phyloP scores from a whole-genome alignment of 2,329 filamentous ascomycete species.

The Aspergillus bombycis region DNA sequence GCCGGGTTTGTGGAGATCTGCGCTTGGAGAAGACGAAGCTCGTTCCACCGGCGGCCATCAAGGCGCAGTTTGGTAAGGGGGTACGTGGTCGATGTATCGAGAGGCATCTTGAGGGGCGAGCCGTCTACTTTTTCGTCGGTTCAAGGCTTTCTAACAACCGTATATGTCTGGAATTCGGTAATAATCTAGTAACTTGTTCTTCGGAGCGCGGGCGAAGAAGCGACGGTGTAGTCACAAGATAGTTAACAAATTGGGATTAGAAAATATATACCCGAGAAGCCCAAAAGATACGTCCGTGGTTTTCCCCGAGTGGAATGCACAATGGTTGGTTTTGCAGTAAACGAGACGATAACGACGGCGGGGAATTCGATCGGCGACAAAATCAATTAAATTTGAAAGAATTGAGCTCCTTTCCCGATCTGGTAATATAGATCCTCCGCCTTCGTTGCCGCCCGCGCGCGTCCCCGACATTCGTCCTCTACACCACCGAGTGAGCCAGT shows the following conservation, averaged over 20 bases:
- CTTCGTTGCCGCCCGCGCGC: conserved; percentile 16
- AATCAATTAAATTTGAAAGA: conserved; percentile 12
- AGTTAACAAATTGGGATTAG: neutral
- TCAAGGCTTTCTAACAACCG: neutral
- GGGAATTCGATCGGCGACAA: conserved; percentile 4
- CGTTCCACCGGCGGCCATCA: conserved; percentile 92
- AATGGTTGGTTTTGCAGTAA: neutral
- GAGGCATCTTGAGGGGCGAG: conserved; percentile 67
- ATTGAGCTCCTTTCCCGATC: conserved; percentile 12
- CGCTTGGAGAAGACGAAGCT: conserved; percentile 83
- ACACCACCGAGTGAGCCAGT: neutral
- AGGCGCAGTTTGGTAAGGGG: conserved; percentile 80
- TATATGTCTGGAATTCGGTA: neutral
- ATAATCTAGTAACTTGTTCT: neutral
- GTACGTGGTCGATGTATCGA: conserved; percentile 92
- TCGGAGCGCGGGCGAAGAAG: neutral
- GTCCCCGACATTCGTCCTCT: conserved; percentile 1
- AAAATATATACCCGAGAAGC: neutral
- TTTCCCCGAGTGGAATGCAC: neutral
- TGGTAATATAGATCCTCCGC: conserved; percentile 15
- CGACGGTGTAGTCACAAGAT: neutral
- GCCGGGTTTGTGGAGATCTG: conserved; percentile 91
- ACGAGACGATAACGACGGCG: neutral
- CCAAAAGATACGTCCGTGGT: neutral
- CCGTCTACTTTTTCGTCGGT: neutral